Base-by-base conservation (phyloP, 2,329 filamentous ascomycete genomes). In the Celoporthe dispersa region DNA sequence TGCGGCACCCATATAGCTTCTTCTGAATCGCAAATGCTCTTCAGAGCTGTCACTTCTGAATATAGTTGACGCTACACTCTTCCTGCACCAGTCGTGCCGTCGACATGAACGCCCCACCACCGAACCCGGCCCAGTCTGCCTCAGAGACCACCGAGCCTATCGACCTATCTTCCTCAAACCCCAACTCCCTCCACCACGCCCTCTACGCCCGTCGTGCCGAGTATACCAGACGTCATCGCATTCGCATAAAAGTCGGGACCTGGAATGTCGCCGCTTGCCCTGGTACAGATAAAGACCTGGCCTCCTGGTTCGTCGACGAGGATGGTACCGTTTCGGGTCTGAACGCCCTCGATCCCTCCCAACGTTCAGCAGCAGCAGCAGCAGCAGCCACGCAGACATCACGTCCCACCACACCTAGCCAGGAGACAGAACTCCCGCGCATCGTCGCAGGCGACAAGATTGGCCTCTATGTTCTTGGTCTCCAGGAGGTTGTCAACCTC, bases 241-340 rank as follows among this genome's bases (percentile, higher is more conserved):
- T 97, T 75, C 91, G 90, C 73, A 88, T 99, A 80, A 98, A 98
- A 81, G 87, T 99, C 66, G 96, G 95, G 57, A 92, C 93, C 0
- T 99, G 96, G 96, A 99, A 99, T 80, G 93, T 97, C 22, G 96
- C 94, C 4, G 90, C 91, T 1, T 90, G 92, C 73, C 89, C 92
- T 16, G 94, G 92, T 33, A 94, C 94, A 0, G 94, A 97, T 79
- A 92, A 93, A 74, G 96, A 98, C 77, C 83, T 99, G 6, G 92
- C 89, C 9, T 89, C 88, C 41, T 99, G 96, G 96, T 98, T 99
- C 78, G 87, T 97, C 9, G 85, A 90, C 14, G 92, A 91, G 22
- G 88, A 92, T 76, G 93, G 92, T 7, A 81, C 94, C 9, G 88
- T 91, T 70, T 84, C 90, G 67, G 82, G 84, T 25, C 79, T 95